Conservation (phyloP, 805 yeast species). For the Saccharomycopsis capsularis region DNA sequence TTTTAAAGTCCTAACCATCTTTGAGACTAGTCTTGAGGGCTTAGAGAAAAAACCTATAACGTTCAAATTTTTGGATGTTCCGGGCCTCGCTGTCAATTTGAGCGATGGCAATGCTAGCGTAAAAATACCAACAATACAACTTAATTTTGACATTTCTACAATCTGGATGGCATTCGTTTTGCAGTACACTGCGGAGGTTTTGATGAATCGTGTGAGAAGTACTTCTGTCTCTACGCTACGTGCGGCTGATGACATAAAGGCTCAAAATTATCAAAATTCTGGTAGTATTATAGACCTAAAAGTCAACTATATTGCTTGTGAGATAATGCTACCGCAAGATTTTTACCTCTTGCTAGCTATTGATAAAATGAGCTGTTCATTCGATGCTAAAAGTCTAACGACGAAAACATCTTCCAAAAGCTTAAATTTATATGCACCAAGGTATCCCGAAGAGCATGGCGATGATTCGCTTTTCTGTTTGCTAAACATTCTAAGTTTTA, state of each 20-base stretch:
- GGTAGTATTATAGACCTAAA: not conserved
- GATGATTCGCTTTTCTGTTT: not conserved
- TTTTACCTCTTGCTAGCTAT: not conserved
- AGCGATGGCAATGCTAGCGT: no score
- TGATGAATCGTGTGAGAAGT: not conserved
- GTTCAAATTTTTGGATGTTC: no score
- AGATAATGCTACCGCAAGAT: not conserved
- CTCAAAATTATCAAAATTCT: not conserved
- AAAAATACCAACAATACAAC: no score
- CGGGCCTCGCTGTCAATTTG: no score
- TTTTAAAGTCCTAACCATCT: no score
- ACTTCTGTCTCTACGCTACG: no score
- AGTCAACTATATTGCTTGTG: not conserved
- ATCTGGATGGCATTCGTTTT: slow-evolving; percentile 14
- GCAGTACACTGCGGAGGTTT: not conserved
- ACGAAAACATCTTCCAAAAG: not conserved
- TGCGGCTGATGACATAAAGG: not conserved
- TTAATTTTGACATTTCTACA: not conserved
- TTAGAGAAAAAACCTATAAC: no score
- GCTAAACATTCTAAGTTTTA: not conserved
- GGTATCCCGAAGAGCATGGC: no score
- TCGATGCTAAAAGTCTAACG: no score
- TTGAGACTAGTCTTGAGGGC: no score
- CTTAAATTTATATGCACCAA: not conserved
- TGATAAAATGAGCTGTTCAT: not conserved